Evolutionary conservation across 345 rosid genomes (phyloP).

Genomic region (Pseudoturritis turrita): DNA sequence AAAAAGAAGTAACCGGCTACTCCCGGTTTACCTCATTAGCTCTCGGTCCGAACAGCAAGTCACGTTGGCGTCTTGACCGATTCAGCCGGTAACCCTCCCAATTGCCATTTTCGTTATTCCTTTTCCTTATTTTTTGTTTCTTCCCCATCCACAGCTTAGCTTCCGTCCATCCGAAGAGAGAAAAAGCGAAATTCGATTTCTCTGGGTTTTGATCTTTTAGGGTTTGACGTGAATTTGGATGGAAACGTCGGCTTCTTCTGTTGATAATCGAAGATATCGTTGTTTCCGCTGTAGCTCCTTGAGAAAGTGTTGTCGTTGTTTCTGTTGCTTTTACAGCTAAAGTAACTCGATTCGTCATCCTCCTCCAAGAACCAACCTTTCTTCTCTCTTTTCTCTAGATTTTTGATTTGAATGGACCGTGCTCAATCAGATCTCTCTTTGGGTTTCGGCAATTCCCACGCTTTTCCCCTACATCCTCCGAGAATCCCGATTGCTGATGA

Average conservation of each 20-base stretch:
- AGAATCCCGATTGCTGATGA: conserved; percentile 39
- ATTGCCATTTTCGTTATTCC: neutral
- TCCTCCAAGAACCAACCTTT: neutral
- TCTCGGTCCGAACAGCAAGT: neutral
- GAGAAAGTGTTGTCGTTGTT: conserved; percentile 1
- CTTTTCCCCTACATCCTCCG: conserved; percentile 23
- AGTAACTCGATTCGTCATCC: neutral
- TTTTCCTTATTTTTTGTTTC: neutral
- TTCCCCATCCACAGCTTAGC: neutral
- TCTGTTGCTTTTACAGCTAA: neutral
- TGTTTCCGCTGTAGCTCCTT: neutral
- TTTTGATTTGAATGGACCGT: conserved; percentile 27
- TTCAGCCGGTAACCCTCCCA: conserved; percentile 24
- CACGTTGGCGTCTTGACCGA: conserved; percentile 16
- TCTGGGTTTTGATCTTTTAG: conserved; percentile 10
- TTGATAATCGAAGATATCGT: neutral
- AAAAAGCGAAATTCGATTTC: conserved; percentile 1
- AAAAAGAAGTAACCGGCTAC: conserved; percentile 12
- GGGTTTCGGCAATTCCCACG: conserved; percentile 34
- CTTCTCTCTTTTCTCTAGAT: neutral
- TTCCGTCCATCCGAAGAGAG: conserved; percentile 8
- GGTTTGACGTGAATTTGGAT: conserved; percentile 15
- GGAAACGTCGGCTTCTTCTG: neutral
- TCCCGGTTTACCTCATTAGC: neutral
- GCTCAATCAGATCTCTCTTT: conserved; percentile 41